These are phyloP conservation scores for Cyberlindnera xylosilytica DNA, from an alignment of 805 yeast genomes.

Conservation along the genomic window DNA sequence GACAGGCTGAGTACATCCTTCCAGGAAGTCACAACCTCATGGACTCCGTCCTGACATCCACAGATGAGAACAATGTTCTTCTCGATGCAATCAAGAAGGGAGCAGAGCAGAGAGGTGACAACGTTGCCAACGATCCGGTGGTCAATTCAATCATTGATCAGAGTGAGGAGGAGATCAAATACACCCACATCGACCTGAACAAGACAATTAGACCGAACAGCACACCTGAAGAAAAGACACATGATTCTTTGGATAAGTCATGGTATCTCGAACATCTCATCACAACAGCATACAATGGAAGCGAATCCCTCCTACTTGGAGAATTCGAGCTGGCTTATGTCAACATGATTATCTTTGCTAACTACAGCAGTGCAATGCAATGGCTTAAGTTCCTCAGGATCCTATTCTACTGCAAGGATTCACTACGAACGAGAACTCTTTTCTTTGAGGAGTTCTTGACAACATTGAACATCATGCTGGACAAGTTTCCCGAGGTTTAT, in stretches of 20 bases:
- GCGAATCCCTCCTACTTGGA: slow-evolving; percentile 36
- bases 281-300: slow-evolving; percentile 28
- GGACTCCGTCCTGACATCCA: slow-evolving; percentile 47
- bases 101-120: slow-evolving; percentile 23
- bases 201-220: slow-evolving; percentile 35
- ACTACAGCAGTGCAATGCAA: slow-evolving; percentile 59
- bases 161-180: slow-evolving; percentile 35
- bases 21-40: slow-evolving; percentile 26
- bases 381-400: slow-evolving; percentile 56
- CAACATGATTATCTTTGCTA: slow-evolving; percentile 51
- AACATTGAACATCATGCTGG: slow-evolving; percentile 36
- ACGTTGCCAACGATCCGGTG: slow-evolving; percentile 29
- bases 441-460: slow-evolving; percentile 34
- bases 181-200: slow-evolving; percentile 41
- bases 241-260: slow-evolving; percentile 55
- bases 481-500: slow-evolving; percentile 41
- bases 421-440: slow-evolving; percentile 23
- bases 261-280: slow-evolving; percentile 47
- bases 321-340: slow-evolving; percentile 55
- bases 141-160: slow-evolving; percentile 33
- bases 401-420: slow-evolving; percentile 33
- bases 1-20: slow-evolving; percentile 27
- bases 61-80: slow-evolving; percentile 44
- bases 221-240: slow-evolving; percentile 41
- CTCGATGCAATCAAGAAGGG: slow-evolving; percentile 34